Evolutionary conservation across 2,329 filamentous ascomycete species (phyloP).

Genomic region (Claviceps lovelessii): DNA sequence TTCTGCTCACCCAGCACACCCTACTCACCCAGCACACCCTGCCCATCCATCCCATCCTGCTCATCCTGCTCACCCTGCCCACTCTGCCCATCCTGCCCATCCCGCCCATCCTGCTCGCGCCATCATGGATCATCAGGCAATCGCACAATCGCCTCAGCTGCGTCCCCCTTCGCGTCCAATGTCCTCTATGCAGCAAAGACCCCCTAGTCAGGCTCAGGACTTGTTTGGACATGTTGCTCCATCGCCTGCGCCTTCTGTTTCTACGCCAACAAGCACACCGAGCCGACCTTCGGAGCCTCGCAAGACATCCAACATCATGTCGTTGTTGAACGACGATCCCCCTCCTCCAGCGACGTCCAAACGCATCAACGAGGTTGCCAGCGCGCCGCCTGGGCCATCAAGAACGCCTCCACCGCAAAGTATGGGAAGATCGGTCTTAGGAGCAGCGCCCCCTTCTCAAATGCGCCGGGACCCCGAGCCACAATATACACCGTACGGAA

Average conservation of each 20-base stretch:
- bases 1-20: background rate
- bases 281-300: constrained; percentile 32
- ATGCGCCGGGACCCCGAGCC: constrained; percentile 36
- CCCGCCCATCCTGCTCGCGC: constrained; percentile 21
- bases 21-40: background rate
- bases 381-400: constrained; percentile 26
- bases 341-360: constrained; percentile 38
- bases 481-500: constrained; percentile 32
- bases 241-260: constrained; percentile 10
- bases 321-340: constrained; percentile 48
- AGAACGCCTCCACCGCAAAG: constrained; percentile 35
- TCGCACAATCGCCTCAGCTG: constrained; percentile 24
- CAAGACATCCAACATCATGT: constrained; percentile 52
- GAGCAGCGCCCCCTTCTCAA: constrained; percentile 23
- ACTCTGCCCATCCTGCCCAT: background rate
- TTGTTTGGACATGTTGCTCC: constrained; percentile 16
- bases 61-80: background rate
- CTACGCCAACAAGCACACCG: constrained; percentile 6
- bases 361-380: constrained; percentile 33
- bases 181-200: constrained; percentile 23
- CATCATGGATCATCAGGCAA: constrained; percentile 25
- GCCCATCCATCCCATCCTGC: background rate
- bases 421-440: constrained; percentile 25
- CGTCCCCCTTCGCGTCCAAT: constrained; percentile 24
- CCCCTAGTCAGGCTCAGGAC: constrained; percentile 17